phyloP scores from a whole-genome alignment of 2,329 filamentous ascomycete species.

The Colletotrichum shisoi region DNA sequence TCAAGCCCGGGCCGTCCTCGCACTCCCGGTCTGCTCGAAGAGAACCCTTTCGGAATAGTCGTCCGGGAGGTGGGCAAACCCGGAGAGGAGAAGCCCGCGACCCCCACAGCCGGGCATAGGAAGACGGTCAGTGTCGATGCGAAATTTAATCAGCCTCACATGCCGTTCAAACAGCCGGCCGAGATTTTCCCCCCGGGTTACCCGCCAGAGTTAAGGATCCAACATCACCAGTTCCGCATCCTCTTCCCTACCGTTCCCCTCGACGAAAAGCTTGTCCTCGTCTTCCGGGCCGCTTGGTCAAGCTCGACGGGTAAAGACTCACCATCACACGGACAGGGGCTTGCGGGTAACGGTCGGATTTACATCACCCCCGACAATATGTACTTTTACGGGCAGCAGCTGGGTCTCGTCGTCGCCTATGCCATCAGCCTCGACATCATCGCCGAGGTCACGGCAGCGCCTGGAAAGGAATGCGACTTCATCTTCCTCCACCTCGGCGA shows the following conservation, averaged over 20 bases:
- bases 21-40: slow-evolving; percentile 43
- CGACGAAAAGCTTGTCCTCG: slow-evolving; percentile 84
- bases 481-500: slow-evolving; percentile 81
- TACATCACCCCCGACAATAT: slow-evolving; percentile 88
- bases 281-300: slow-evolving; percentile 89
- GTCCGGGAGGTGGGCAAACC: slow-evolving; percentile 48
- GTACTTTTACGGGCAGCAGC: slow-evolving; percentile 96
- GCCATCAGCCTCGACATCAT: slow-evolving; percentile 78
- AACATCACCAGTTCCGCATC: slow-evolving; percentile 92
- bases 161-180: slow-evolving; percentile 47
- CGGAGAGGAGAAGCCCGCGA: slow-evolving; percentile 41
- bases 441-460: slow-evolving; percentile 86
- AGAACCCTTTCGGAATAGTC: slow-evolving; percentile 54
- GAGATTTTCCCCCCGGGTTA: slow-evolving; percentile 78
- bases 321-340: slow-evolving; percentile 54
- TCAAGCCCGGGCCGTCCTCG: slow-evolving; percentile 40
- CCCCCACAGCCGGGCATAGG: slow-evolving; percentile 46
- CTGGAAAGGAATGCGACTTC: slow-evolving; percentile 91
- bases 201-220: slow-evolving; percentile 79
- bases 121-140: slow-evolving; percentile 57
- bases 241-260: slow-evolving; percentile 82
- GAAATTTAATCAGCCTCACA: slow-evolving; percentile 43
- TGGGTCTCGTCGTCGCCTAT: slow-evolving; percentile 87
- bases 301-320: slow-evolving; percentile 58
- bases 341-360: slow-evolving; percentile 75